Evolutionary conservation across 73 alveolate species (phyloP).

Genomic region (Tetrahymena borealis): DNA sequence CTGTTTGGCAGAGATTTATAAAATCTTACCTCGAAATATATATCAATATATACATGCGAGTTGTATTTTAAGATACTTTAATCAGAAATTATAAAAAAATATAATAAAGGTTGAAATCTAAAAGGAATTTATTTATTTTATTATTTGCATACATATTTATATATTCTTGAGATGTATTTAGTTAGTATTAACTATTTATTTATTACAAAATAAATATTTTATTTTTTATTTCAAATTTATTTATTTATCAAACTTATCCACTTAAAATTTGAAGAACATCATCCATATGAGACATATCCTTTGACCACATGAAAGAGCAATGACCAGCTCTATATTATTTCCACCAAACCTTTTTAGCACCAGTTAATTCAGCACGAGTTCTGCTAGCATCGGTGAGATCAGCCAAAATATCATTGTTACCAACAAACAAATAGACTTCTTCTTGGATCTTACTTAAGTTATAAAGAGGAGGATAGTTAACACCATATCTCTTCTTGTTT

Average conservation of each 20-base stretch:
- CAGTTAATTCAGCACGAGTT: neutral
- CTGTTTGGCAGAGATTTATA: too few species aligned
- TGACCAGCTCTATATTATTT: constrained; percentile 13
- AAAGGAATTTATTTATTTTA: too few species aligned
- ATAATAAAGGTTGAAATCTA: too few species aligned
- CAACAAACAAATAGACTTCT: neutral
- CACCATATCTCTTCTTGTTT: constrained; percentile 75
- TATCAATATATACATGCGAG: too few species aligned
- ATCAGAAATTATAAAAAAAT: too few species aligned
- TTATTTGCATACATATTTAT: neutral
- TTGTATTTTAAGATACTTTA: too few species aligned
- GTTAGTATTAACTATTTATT: neutral
- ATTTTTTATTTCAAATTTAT: neutral
- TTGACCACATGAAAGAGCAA: constrained; percentile 43
- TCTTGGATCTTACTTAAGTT: constrained; percentile 60
- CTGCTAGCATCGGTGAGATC: neutral
- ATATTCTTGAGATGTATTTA: neutral
- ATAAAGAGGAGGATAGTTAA: constrained; percentile 73
- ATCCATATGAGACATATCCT: constrained; percentile 7
- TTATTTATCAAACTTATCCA: neutral
- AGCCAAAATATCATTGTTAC: neutral
- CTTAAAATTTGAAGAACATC: neutral
- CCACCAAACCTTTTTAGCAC: neutral
- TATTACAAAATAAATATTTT: too few species aligned
- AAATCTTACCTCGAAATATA: too few species aligned